phyloP scores from a whole-genome alignment of 1,139 yeast genomes.

The Blastobotrys capitulatus region DNA sequence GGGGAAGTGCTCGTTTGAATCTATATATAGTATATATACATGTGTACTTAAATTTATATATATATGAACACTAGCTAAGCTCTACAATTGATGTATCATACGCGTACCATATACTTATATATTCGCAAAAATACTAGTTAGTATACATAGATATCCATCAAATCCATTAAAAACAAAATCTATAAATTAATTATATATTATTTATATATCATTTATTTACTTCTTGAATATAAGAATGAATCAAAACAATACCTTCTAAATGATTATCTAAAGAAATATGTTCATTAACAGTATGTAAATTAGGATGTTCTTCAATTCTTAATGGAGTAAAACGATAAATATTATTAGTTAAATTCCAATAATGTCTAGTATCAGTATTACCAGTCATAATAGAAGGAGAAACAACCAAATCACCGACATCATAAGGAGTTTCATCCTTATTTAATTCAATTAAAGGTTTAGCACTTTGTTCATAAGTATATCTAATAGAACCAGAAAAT shows the following conservation, averaged over 20 bases:
- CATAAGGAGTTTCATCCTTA: background rate
- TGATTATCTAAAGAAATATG: constrained; percentile 48
- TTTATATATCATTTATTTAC: background rate
- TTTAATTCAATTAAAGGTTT: constrained; percentile 11
- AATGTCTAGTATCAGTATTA: constrained; percentile 78
- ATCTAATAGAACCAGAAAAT: constrained; percentile 53
- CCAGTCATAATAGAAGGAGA: constrained; percentile 71
- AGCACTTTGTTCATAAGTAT: constrained; percentile 52
- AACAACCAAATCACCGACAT: constrained; percentile 35
- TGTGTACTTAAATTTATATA: too few relatives aligned
- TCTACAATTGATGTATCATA: too few relatives aligned
- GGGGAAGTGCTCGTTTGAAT: too few relatives aligned
- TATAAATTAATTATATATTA: too few relatives aligned
- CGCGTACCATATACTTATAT: too few relatives aligned
- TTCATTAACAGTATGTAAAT: constrained; percentile 57
- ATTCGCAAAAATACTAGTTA: too few relatives aligned
- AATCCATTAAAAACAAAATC: too few relatives aligned
- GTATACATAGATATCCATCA: too few relatives aligned
- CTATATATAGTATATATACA: too few relatives aligned
- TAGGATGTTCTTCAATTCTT: constrained; percentile 11
- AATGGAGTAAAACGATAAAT: constrained; percentile 61
- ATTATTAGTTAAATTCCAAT: constrained; percentile 67
- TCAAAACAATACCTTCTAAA: constrained; percentile 53
- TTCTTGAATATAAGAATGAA: constrained; percentile 44
- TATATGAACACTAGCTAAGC: too few relatives aligned